Conservation (phyloP, 2,329 filamentous ascomycete genomes). For the Hypoxylon sp. region DNA sequence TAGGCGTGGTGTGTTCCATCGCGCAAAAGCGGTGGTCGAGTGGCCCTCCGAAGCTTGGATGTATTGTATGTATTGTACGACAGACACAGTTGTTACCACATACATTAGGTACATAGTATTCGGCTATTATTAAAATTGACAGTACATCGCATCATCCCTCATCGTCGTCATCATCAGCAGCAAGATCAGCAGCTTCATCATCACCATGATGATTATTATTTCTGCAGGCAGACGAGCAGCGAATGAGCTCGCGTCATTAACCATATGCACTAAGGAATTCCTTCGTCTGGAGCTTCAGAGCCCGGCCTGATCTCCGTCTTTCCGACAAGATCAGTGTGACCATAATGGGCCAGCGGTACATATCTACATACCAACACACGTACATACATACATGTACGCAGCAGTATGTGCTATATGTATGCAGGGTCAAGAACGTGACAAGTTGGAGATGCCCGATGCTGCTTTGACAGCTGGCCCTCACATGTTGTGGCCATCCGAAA, state of each 20-base stretch:
- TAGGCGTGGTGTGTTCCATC: constrained; percentile 39
- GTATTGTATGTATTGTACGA: constrained; percentile 23
- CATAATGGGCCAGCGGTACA: constrained; percentile 32
- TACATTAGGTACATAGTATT: not conserved
- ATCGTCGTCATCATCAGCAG: constrained; percentile 25
- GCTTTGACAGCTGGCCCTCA: constrained; percentile 45
- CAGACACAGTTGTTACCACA: constrained; percentile 2
- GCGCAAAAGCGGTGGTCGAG: constrained; percentile 17
- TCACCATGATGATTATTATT: constrained; percentile 22
- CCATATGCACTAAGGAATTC: constrained; percentile 31
- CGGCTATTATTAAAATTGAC: constrained; percentile 40
- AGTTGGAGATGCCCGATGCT: constrained; percentile 46
- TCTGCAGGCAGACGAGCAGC: constrained; percentile 22
- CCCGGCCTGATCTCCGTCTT: constrained; percentile 46
- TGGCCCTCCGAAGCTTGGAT: constrained; percentile 5
- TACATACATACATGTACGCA: constrained; percentile 14
- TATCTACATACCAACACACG: constrained; percentile 4
- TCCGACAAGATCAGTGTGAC: constrained; percentile 46
- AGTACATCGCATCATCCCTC: constrained; percentile 40
- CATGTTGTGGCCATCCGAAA: constrained; percentile 38
- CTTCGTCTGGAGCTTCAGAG: constrained; percentile 39
- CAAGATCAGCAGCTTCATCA: constrained; percentile 23
- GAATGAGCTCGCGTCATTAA: constrained; percentile 26
- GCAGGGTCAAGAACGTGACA: constrained; percentile 46
- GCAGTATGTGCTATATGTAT: constrained; percentile 37